A percentile compares a stretch with the other conserved stretches of the same genome.
phyloP scores from a whole-genome alignment of 495 filamentous ascomycete genomes.

The Lasiosphaeria ovina region DNA sequence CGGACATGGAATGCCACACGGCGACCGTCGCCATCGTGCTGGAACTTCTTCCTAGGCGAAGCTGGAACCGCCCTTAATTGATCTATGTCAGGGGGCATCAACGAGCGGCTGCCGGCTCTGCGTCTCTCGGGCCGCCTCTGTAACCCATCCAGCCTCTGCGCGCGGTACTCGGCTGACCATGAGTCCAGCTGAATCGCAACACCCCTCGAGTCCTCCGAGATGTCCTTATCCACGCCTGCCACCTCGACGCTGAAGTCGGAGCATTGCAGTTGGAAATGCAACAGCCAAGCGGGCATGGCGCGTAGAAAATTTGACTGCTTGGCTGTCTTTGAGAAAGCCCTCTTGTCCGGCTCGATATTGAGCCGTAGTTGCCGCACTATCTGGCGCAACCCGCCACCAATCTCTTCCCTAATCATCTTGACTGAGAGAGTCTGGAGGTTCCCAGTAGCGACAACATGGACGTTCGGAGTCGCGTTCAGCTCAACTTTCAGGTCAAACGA shows the following conservation, averaged over 20 bases:
- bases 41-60: conserved; percentile 56
- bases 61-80: conserved; percentile 56
- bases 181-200: conserved; percentile 83
- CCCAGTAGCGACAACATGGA: conserved; percentile 76
- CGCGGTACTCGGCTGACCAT: conserved; percentile 88
- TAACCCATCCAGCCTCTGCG: conserved; percentile 64
- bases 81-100: conserved; percentile 56
- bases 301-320: conserved; percentile 67
- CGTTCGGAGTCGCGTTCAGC: conserved; percentile 78
- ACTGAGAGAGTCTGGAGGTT: conserved; percentile 82
- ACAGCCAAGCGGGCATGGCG: conserved; percentile 76
- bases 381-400: conserved; percentile 86
- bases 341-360: conserved; percentile 61
- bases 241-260: conserved; percentile 87
- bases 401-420: conserved; percentile 86
- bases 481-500: conserved; percentile 81
- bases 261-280: conserved; percentile 79
- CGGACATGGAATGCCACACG: conserved; percentile 75
- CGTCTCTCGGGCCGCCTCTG: conserved; percentile 52
- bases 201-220: conserved; percentile 75
- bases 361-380: conserved; percentile 76
- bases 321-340: conserved; percentile 44
- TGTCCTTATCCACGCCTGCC: conserved; percentile 78
- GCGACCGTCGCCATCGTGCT: conserved; percentile 73
- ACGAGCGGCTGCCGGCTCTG: conserved; percentile 57